Evolutionary conservation across 306 rosid genomes (phyloP).

Genomic region (Cucurbita ficifolia): DNA sequence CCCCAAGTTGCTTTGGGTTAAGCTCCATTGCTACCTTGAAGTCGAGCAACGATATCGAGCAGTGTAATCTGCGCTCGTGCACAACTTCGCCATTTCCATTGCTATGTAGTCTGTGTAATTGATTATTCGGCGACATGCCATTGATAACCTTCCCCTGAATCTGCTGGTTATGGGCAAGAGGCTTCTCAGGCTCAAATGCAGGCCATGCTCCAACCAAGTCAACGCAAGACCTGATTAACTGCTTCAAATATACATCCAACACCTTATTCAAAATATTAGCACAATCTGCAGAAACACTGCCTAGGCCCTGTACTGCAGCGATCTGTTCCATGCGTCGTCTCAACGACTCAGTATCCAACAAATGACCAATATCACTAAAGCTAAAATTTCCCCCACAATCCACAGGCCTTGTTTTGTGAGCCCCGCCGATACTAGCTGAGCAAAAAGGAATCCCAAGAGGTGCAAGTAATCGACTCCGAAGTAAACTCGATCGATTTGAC

Average conservation of each 20-base stretch:
- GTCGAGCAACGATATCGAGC: slow-evolving; percentile 68
- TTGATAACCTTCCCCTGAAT: slow-evolving; percentile 56
- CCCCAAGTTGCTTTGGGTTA: slow-evolving; percentile 91
- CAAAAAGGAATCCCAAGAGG: slow-evolving; percentile 91
- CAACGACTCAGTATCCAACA: slow-evolving; percentile 55
- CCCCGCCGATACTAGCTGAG: slow-evolving; percentile 82
- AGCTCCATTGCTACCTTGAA: slow-evolving; percentile 95
- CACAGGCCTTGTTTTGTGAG: slow-evolving; percentile 57
- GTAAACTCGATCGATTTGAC: slow-evolving; percentile 25
- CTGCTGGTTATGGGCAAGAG: slow-evolving; percentile 45
- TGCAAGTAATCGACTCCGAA: slow-evolving; percentile 58
- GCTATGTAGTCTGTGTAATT: slow-evolving; percentile 30
- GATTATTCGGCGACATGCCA: slow-evolving; percentile 70
- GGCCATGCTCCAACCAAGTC: slow-evolving; percentile 66
- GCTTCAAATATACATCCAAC: slow-evolving; percentile 80
- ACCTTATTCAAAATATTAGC: slow-evolving; percentile 49
- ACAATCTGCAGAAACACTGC: slow-evolving; percentile 68
- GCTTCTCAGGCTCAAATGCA: slow-evolving; percentile 32
- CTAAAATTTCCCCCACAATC: slow-evolving; percentile 40
- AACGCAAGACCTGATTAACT: slow-evolving; percentile 66
- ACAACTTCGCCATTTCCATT: slow-evolving; percentile 24
- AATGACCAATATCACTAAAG: slow-evolving; percentile 42
- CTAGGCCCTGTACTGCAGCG: slow-evolving; percentile 74
- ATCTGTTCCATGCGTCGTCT: slow-evolving; percentile 89
- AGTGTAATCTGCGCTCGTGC: slow-evolving; percentile 30